Evolutionary conservation across 75 land plant genomes (phyloP).

Genomic region (Cupressus sempervirens): DNA sequence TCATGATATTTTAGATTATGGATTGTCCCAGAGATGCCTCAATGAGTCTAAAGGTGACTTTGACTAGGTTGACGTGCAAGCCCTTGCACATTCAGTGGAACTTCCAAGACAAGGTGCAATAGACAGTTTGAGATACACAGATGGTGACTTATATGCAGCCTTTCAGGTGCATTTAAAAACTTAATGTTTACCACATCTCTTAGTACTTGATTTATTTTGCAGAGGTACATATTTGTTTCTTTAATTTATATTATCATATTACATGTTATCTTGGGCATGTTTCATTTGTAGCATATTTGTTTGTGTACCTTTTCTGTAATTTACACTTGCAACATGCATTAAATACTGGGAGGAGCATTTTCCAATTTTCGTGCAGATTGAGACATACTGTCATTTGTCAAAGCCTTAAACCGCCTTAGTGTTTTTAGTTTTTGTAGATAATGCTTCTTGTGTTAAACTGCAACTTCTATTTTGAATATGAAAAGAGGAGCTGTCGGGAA

Average conservation of each 20-base stretch:
- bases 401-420: neutral
- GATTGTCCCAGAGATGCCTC: neutral
- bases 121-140: conserved; percentile 84
- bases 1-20: neutral
- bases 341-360: neutral
- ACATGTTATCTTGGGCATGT: neutral
- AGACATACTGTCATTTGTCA: neutral
- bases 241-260: neutral
- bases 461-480: too few species aligned
- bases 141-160: conserved; percentile 78
- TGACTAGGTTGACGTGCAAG: conserved; percentile 87
- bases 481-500: too few species aligned
- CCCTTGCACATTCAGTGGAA: conserved; percentile 94
- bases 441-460: too few species aligned
- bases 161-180: conserved; percentile 64
- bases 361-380: neutral
- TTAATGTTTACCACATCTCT: neutral
- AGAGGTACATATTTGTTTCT: neutral
- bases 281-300: neutral
- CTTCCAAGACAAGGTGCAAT: conserved; percentile 93
- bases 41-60: neutral
- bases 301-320: neutral
- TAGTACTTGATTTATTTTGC: neutral
- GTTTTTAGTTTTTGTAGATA: neutral
- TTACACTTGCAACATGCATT: neutral